Evolutionary conservation across 345 rosid genomes (phyloP), one percentile per base, ranked within the genome.

Genomic region (Citrus mangshanensis): DNA sequence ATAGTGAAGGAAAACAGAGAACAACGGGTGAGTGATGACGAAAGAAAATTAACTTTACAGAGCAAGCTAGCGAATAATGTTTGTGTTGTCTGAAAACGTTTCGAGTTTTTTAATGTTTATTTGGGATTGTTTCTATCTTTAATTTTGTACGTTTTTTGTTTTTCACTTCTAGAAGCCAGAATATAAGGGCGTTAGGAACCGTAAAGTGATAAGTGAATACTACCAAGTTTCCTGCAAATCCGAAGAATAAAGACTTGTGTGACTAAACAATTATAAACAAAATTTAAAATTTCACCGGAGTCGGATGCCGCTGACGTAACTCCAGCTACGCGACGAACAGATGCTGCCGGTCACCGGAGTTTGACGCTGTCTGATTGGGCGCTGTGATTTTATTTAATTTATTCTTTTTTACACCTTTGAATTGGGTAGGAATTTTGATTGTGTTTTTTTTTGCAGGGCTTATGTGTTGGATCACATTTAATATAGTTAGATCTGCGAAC

Each of bases 161-260:
- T 58, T 73, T 12, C 0, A 13, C 30, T 62, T 74, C 77, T 59
- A 62, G 56, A 60, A 74, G 77, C 77, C 76, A 75, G 83, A 38
- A 76, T 70, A 76, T 16, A 49, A 70, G 73, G 80, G 69, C 6
- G 19, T 60, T 16, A 74, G 70, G 37, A 77, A 73, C 59, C 64
- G 61, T 77, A 76, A 64, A 54, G 68, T 81, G 66, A 40, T 54
- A 18, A 54, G 22, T 54, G n/a, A 54, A 14, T 54, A 64, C 58
- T 37, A 77, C 58, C 55, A 35, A 46, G 58, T 49, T 68, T 73
- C 81, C 78, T 61, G 84, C 71, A 77, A 82, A 82, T 73, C 81
- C 72, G 76, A 74, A 62, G 59, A 74, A 24, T 58, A 46, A 58
- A 73, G 84, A 81, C 84, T 61, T 28, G 7, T 60, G 7, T 27